Percentiles rank a stretch among this genome's conserved stretches.
Conservation (phyloP, 2,329 filamentous ascomycete genomes). For the Basipetospora chlamydospora region DNA sequence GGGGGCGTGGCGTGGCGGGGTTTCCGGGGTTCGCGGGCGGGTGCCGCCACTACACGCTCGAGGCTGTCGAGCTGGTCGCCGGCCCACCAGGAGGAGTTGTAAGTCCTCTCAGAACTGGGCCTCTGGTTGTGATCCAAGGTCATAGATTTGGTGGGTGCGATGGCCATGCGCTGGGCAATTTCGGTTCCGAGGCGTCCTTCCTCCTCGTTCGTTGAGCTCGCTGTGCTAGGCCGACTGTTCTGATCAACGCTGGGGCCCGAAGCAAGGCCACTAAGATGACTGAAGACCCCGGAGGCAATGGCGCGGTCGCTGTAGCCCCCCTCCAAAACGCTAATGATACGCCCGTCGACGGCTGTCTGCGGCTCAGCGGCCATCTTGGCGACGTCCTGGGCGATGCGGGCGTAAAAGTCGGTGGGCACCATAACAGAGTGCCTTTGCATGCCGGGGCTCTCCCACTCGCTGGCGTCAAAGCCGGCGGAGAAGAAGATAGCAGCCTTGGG, state of each 20-base stretch:
- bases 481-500: constrained; percentile 85
- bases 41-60: constrained; percentile 43
- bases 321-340: constrained; percentile 86
- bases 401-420: constrained; percentile 93
- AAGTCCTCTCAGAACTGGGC: constrained; percentile 23
- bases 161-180: constrained; percentile 38
- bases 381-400: constrained; percentile 74
- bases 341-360: constrained; percentile 61
- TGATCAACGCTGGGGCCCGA: too few species aligned
- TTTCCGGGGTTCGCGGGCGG: constrained; percentile 35
- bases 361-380: constrained; percentile 70
- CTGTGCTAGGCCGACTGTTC: too few species aligned
- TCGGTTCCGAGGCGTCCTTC: constrained; percentile 36
- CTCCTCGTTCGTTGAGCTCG: constrained; percentile 22
- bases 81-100: constrained; percentile 63
- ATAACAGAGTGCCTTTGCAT: constrained; percentile 97
- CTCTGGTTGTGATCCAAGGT: neutral
- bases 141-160: constrained; percentile 1
- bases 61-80: constrained; percentile 50
- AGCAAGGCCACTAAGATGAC: constrained; percentile 74
- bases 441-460: constrained; percentile 77
- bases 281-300: constrained; percentile 73
- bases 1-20: constrained; percentile 42
- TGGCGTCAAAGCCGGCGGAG: constrained; percentile 92
- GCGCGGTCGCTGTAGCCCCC: constrained; percentile 93